Base-by-base conservation (phyloP, 768 basidiomycete genomes). In the Lentinus tigrinus region DNA sequence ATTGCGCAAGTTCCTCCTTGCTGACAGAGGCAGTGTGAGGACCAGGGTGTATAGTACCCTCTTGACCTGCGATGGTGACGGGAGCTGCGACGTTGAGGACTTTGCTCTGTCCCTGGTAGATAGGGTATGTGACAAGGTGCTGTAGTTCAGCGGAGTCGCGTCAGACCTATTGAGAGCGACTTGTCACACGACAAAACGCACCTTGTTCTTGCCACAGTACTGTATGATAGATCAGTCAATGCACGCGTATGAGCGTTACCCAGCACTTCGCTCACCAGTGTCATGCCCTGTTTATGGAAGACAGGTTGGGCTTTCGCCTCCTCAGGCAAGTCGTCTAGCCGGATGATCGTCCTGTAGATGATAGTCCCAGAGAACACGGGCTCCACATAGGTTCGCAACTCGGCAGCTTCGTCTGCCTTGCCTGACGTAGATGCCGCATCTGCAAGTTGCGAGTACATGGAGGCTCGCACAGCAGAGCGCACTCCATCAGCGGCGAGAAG, bases 401-500 rank as follows among this genome's bases (percentile, higher is more conserved):
- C 17, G 6, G 9, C 34, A 1, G 54, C 57, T 23, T 62, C 57
- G 3, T 47, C 36, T 9, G 16, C 14, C 17, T 27, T 37, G 13
- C 54, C 54, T 0, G 23, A 36, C 2, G 38, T 43, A 3, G 36
- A 10, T 10, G 56, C 61, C 1, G 40, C 44, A 16, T 57, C 50
- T 3, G 56, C 61, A 8, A 58, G 38, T 3, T 47, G 38, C 26
- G 42, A 40, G 19, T 52, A 62, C 54, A 62, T 47, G 19, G 19
- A 24, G 3, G 14, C 38, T 19, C 63, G 61, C 3, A 64, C 62
- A 1, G 47, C 31, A 7, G 66, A 65, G n/a, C 60, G 61, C 24
- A 70, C 52, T 7, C 70, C 70, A 34, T 71, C 70, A 3, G 64
- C 59, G 11, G 67, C 69, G 31, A 70, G 47, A n/a, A 71, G 64